Evolutionary conservation across 1,284 basidiomycete species (phyloP).

Genomic region (Pyrrhoderma lamaoense): DNA sequence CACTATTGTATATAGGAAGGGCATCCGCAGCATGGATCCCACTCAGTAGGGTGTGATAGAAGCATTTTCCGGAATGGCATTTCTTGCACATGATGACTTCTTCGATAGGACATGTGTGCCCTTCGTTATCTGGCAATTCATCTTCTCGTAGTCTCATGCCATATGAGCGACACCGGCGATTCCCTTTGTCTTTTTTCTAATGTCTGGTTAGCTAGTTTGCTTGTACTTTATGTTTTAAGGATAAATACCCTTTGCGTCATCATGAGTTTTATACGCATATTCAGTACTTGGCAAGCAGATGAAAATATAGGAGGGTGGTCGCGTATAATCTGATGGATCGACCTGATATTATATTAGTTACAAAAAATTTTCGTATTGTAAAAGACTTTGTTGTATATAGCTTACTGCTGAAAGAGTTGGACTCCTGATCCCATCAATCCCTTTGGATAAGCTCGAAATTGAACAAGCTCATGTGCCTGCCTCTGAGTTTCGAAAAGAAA

Average conservation of each 20-base stretch:
- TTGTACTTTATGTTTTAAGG: neutral
- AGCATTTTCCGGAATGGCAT: constrained; percentile 48
- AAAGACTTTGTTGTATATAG: too few species aligned
- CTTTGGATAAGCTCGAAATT: too few species aligned
- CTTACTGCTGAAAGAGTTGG: too few species aligned
- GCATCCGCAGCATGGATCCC: constrained; percentile 48
- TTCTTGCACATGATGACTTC: constrained; percentile 36
- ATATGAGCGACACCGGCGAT: neutral
- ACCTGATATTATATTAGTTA: constrained; percentile 16
- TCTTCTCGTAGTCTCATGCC: neutral
- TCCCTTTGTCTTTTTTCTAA: neutral
- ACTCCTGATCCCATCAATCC: too few species aligned
- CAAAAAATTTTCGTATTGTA: too few species aligned
- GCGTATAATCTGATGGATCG: constrained; percentile 10
- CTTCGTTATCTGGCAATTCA: neutral
- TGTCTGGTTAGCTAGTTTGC: neutral
- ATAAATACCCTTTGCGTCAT: constrained; percentile 21
- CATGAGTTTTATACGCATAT: constrained; percentile 20
- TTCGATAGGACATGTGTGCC: constrained; percentile 24
- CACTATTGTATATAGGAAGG: constrained; percentile 29
- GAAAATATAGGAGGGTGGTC: constrained; percentile 20
- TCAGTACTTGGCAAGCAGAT: constrained; percentile 21
- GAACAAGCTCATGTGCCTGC: too few species aligned
- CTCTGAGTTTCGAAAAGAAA: constrained; percentile 26
- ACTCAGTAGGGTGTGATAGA: constrained; percentile 39